Evolutionary conservation across 2,329 filamentous ascomycete species (phyloP).

Genomic region (Aspergillus arachidicola): DNA sequence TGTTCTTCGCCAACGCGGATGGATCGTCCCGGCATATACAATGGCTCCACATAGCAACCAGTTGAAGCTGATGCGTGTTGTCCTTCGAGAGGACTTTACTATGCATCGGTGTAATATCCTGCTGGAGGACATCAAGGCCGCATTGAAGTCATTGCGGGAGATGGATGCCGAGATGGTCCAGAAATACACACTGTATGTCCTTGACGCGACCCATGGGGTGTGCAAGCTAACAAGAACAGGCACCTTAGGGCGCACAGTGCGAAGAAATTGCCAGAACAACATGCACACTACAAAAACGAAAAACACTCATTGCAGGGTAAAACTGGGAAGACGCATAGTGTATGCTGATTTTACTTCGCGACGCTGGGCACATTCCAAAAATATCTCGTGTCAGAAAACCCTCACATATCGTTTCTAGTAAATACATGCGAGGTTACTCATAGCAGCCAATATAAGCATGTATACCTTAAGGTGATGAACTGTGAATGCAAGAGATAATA

Average conservation of each 20-base stretch:
- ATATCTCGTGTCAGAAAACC: not conserved
- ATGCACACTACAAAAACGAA: constrained; percentile 64
- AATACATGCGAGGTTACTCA: not conserved
- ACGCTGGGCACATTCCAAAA: not conserved
- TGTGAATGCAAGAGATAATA: not conserved
- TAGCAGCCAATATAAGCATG: not conserved
- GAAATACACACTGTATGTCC: constrained; percentile 63
- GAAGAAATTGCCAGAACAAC: constrained; percentile 19
- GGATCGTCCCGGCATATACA: constrained; percentile 93
- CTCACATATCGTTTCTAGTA: not conserved
- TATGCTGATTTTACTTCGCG: constrained; percentile 61
- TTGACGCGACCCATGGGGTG: not conserved
- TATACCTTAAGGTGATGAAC: not conserved
- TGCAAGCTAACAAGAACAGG: not conserved
- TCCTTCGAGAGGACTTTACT: constrained; percentile 88
- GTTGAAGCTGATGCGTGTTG: constrained; percentile 87
- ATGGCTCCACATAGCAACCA: constrained; percentile 85
- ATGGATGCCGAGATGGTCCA: constrained; percentile 73
- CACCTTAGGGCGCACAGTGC: constrained; percentile 11
- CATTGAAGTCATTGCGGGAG: constrained; percentile 67
- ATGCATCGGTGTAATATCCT: constrained; percentile 76
- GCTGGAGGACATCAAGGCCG: constrained; percentile 75
- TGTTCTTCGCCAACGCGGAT: constrained; percentile 78
- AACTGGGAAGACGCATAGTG: constrained; percentile 81
- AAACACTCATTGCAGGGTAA: constrained; percentile 83